A percentile compares a stretch with the other conserved stretches of the same genome.
Conservation (phyloP, 176 grass and related monocot species). For the Avena insularis region DNA sequence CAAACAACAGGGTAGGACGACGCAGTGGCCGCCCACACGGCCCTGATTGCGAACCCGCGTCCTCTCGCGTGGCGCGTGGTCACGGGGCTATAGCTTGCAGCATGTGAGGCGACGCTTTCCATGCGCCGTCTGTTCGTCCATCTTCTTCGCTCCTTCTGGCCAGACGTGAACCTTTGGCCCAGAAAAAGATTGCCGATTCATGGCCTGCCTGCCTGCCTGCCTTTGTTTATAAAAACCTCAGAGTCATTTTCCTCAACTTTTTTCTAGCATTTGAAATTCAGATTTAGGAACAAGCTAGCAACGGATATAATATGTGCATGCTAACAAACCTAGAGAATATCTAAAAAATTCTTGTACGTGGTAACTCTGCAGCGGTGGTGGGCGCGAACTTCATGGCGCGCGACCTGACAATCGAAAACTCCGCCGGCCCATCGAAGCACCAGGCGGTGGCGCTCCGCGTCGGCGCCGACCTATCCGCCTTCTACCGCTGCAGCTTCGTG, state of each 20-base stretch:
- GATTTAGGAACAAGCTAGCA: no score
- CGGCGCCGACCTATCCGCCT: slow-evolving; percentile 62
- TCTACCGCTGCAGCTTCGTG: slow-evolving; percentile 81
- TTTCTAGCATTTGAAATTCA: no score
- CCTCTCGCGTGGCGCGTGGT: no score
- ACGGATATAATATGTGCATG: no score
- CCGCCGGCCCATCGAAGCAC: slow-evolving; percentile 66
- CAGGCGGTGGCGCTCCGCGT: slow-evolving; percentile 80
- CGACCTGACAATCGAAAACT: slow-evolving; percentile 83
- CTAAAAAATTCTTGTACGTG: neutral
- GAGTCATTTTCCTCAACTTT: no score
- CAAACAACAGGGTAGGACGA: neutral
- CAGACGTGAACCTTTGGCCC: neutral
- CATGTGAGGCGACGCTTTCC: neutral
- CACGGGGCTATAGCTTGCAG: no score
- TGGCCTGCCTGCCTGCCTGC: neutral
- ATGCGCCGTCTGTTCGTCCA: neutral
- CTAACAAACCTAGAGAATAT: neutral
- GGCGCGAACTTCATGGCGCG: slow-evolving; percentile 70
- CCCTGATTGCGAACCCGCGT: no score
- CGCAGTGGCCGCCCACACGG: no score
- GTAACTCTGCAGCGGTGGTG: slow-evolving; percentile 58
- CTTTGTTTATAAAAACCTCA: no score
- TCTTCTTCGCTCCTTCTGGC: neutral
- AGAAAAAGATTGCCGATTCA: neutral